These are phyloP conservation scores for Pleurotus tuoliensis DNA, from an alignment of 768 basidiomycete genomes.

Conservation along the genomic window DNA sequence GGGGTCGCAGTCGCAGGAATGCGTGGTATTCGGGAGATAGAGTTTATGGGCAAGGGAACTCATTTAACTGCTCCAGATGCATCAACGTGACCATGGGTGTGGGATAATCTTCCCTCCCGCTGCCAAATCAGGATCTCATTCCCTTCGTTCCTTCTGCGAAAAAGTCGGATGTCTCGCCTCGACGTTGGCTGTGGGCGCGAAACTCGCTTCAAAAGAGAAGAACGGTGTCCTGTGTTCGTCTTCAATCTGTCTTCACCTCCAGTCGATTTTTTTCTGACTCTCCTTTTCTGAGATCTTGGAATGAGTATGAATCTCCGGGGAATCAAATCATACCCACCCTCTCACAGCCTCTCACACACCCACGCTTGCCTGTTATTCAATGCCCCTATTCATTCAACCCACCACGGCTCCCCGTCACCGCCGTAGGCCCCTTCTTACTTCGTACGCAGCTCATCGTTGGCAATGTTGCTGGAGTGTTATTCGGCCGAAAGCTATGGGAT, in stretches of 20 bases:
- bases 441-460: too few relatives aligned
- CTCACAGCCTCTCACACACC: too few relatives aligned
- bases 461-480: too few relatives aligned
- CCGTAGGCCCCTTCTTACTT: too few relatives aligned
- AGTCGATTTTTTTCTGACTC: too few relatives aligned
- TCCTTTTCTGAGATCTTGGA: neutral
- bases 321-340: neutral
- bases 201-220: too few relatives aligned
- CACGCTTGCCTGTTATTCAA: neutral
- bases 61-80: conserved; percentile 8
- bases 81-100: conserved; percentile 8
- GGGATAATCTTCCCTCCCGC: conserved; percentile 2
- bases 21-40: conserved; percentile 28
- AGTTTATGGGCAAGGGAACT: conserved; percentile 26
- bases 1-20: conserved; percentile 20
- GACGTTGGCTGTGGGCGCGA: neutral
- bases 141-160: conserved; percentile 6
- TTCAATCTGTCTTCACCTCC: too few relatives aligned
- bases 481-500: too few relatives aligned
- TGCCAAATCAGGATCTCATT: neutral
- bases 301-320: neutral
- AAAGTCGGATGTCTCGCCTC: conserved; percentile 1
- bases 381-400: neutral
- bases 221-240: too few relatives aligned
- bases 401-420: neutral